Conservation (phyloP, 441 rosid species). For the Metrosideros polymorpha region DNA sequence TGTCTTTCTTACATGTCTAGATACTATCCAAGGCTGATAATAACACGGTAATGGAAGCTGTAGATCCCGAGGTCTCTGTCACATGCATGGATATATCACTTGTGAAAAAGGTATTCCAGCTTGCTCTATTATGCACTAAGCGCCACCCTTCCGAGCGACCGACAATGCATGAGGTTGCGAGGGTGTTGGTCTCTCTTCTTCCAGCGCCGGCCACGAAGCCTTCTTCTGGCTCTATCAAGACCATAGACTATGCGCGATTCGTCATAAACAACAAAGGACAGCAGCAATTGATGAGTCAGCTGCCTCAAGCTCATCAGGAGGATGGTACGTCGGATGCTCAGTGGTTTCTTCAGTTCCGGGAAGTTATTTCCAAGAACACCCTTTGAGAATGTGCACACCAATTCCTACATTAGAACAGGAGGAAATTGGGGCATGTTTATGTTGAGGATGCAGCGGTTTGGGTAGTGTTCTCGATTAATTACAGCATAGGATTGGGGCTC, state of each 20-base stretch:
- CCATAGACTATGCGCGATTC: conserved; percentile 31
- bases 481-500: neutral
- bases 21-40: conserved; percentile 29
- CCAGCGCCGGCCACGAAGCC: conserved; percentile 40
- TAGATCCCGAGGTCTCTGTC: conserved; percentile 74
- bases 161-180: conserved; percentile 76
- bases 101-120: conserved; percentile 65
- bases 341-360: conserved; percentile 66
- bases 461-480: neutral
- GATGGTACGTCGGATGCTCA: conserved; percentile 49
- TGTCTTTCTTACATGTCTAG: conserved; percentile 12
- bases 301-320: conserved; percentile 16
- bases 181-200: conserved; percentile 58
- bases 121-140: conserved; percentile 77
- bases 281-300: conserved; percentile 14
- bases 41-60: conserved; percentile 83
- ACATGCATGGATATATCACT: conserved; percentile 58
- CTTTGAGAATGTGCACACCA: neutral
- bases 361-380: conserved; percentile 60
- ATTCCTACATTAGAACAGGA: neutral
- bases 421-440: neutral
- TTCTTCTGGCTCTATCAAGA: conserved; percentile 23
- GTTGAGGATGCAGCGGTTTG: neutral
- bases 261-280: conserved; percentile 30
- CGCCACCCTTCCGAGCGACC: conserved; percentile 67